Conservation (phyloP, 2,329 filamentous ascomycete genomes). For the Sporothrix humicola region DNA sequence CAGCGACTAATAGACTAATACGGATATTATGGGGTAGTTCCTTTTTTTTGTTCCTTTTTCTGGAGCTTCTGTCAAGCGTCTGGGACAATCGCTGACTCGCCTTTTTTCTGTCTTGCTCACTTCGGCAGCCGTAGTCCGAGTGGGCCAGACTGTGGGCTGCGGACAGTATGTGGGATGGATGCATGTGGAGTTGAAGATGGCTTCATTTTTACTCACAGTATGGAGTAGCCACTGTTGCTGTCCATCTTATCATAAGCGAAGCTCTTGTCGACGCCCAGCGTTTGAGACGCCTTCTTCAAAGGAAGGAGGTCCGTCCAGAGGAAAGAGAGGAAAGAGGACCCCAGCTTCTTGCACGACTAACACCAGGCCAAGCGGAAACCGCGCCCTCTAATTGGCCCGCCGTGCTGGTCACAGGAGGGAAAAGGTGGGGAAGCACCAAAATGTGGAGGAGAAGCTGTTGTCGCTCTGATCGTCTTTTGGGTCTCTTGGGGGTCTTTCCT, state of each 20-base stretch:
- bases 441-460: not conserved
- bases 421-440: slow-evolving; percentile 9
- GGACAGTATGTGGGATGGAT: not conserved
- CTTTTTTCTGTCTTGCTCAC: not conserved
- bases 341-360: not conserved
- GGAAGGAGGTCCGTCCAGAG: not conserved
- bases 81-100: slow-evolving; percentile 5
- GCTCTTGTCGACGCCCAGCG: not conserved
- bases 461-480: too few species aligned
- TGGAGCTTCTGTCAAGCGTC: not conserved
- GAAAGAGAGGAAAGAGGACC: not conserved
- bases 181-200: not conserved
- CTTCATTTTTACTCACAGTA: not conserved
- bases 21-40: slow-evolving; percentile 11
- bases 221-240: too few species aligned
- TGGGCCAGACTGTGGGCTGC: not conserved
- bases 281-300: slow-evolving; percentile 13
- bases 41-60: not conserved
- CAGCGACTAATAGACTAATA: not conserved
- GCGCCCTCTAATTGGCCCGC: not conserved
- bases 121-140: slow-evolving; percentile 24
- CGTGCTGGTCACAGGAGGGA: slow-evolving; percentile 5
- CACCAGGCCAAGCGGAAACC: slow-evolving; percentile 12
- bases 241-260: not conserved
- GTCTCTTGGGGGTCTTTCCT: not conserved